Base-by-base conservation (phyloP, 2,329 filamentous ascomycete genomes). In the Botrytis aclada region DNA sequence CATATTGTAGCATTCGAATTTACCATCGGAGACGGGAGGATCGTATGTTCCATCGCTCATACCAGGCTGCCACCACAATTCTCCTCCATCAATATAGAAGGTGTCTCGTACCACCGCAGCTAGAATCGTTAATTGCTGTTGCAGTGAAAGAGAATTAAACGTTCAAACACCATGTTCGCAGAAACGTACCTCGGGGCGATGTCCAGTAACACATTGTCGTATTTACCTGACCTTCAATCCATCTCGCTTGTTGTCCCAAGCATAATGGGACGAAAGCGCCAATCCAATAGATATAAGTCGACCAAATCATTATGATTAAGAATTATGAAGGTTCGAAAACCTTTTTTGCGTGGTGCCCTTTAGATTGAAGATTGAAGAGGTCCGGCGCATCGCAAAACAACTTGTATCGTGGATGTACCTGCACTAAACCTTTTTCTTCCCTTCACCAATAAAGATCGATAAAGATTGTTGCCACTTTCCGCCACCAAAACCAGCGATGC, bases 31-130 rank as follows among this genome's bases (percentile, higher is more conserved):
- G 3, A 8, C 1, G 29, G 37, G 18, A 12, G 73, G 73, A 0
- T 80, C 81, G 61, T 77, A 77, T 9, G 77, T 74, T 4, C 86
- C 88, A 77, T 88, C 83, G 3, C 82, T 80, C 69, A 87, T 77
- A 18, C 85, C 85, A 4, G 84, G 84, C 47, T 81, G 75, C 88
- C 89, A 92, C 74, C 75, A 84, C 18, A 90, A 79, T 60, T 79
- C 75, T 5, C 90, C 90, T 54, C 90, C 90, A 79, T 93, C 90
- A 34, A 93, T 80, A 78, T 91, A 92, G 25, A 92, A 81, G 2
- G 86, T 89, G 77, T 92, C 89, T 60, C 86, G 85, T 51, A 92
- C 81, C 4, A 89, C 81, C 54, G 86, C 85, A 74, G 85, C 89
- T 90, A 77, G 20, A 60, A 54, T 69, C 51, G 75, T 81, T 70